Conservation (phyloP, 371 early-diverging fungal genomes). For the Zychaea mexicana region DNA sequence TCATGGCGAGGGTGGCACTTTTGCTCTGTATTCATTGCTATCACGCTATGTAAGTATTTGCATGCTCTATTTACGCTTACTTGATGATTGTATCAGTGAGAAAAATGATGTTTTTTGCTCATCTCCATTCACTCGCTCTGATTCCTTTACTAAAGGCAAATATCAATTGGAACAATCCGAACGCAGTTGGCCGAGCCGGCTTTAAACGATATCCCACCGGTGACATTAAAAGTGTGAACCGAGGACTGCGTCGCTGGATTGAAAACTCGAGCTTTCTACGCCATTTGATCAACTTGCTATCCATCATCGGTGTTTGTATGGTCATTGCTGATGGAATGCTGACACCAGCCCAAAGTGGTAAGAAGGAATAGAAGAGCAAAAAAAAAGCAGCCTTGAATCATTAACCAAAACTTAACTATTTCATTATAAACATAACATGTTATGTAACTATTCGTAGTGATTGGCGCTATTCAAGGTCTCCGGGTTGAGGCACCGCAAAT, state of each 20-base stretch:
- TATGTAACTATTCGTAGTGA: constrained; percentile 4
- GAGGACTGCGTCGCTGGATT: constrained; percentile 16
- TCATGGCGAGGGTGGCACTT: constrained; percentile 68
- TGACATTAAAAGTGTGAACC: constrained; percentile 16
- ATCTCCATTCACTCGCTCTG: background rate
- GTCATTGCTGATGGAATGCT: constrained; percentile 43
- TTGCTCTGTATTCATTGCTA: constrained; percentile 57
- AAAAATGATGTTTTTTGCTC: background rate
- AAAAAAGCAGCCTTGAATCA: too few relatives aligned
- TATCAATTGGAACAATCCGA: constrained; percentile 25
- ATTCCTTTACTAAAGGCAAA: constrained; percentile 3
- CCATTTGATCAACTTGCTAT: constrained; percentile 17
- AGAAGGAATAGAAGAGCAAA: background rate
- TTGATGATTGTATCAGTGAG: background rate
- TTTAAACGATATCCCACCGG: constrained; percentile 18
- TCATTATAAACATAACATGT: too few relatives aligned
- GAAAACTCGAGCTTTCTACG: constrained; percentile 23
- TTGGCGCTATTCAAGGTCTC: constrained; percentile 30
- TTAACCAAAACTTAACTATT: background rate
- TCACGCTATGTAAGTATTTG: constrained; percentile 30
- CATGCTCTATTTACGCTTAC: background rate
- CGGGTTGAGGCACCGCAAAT: constrained; percentile 17
- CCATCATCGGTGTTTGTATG: constrained; percentile 31
- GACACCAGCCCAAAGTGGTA: constrained; percentile 42
- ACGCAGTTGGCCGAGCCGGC: constrained; percentile 6